Conservation (phyloP, 2,329 filamentous ascomycete species). For the Aureobasidium subglaciale region DNA sequence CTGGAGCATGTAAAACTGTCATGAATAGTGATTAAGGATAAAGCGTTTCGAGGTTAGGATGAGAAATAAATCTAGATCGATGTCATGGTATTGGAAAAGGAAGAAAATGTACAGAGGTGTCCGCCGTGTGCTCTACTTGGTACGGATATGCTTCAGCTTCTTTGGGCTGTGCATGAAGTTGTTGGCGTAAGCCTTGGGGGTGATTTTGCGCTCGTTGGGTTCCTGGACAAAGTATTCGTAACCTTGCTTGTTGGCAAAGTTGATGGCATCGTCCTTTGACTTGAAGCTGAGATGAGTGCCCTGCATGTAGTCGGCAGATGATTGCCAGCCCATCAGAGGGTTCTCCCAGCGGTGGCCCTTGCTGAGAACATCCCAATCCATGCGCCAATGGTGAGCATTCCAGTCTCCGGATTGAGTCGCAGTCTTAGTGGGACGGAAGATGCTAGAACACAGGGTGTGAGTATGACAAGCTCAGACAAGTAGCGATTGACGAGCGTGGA, state of each 20-base stretch:
- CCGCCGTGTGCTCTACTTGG: slow-evolving; percentile 53
- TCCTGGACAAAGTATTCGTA: slow-evolving; percentile 99
- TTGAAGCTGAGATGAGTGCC: slow-evolving; percentile 87
- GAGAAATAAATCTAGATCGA: slow-evolving; percentile 3
- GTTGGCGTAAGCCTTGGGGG: slow-evolving; percentile 91
- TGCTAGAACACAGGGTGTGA: slow-evolving; percentile 48
- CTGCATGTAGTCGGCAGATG: slow-evolving; percentile 90
- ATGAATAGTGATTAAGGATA: background rate
- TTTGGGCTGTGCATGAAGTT: slow-evolving; percentile 82
- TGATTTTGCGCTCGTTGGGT: slow-evolving; percentile 78
- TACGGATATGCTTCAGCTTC: slow-evolving; percentile 75
- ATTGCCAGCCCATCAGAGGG: slow-evolving; percentile 97
- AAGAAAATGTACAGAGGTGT: slow-evolving; percentile 10
- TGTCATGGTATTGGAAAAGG: slow-evolving; percentile 13
- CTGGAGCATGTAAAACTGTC: background rate
- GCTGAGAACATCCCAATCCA: slow-evolving; percentile 93
- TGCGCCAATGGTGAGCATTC: slow-evolving; percentile 80
- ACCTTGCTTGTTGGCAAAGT: slow-evolving; percentile 95
- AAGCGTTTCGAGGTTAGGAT: background rate
- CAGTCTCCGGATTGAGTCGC: slow-evolving; percentile 91
- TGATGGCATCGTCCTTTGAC: slow-evolving; percentile 87
- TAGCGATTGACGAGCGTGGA: background rate
- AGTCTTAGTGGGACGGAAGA: slow-evolving; percentile 86
- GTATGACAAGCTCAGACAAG: slow-evolving; percentile 16
- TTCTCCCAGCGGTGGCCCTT: slow-evolving; percentile 99